phyloP scores from a whole-genome alignment of 441 rosid species.

The Capsella rubella region DNA sequence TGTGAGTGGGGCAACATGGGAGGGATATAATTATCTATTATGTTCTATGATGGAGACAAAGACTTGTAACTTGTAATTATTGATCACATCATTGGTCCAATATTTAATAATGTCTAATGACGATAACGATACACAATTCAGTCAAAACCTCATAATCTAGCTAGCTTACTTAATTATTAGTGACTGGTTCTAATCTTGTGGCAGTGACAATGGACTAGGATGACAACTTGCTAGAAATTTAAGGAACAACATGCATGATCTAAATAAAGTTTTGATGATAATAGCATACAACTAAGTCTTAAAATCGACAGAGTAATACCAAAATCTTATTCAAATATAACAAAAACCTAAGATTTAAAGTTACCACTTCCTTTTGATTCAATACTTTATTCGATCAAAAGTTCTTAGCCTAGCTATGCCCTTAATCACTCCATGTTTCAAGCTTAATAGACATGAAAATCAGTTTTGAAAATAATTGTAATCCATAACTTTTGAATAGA shows the following conservation, averaged over 20 bases:
- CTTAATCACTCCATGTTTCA: slow-evolving; percentile 40
- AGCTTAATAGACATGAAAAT: slow-evolving; percentile 19
- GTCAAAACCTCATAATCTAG: slow-evolving; percentile 32
- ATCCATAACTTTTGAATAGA: not conserved
- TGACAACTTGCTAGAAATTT: slow-evolving; percentile 14
- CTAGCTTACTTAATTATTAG: slow-evolving; percentile 19
- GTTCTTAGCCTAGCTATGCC: slow-evolving; percentile 8
- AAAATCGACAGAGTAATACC: not conserved
- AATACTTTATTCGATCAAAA: not conserved
- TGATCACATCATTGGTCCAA: slow-evolving; percentile 35
- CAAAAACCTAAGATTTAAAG: not conserved
- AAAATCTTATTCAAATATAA: not conserved
- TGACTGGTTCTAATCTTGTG: slow-evolving; percentile 8
- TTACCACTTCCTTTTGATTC: slow-evolving; percentile 8
- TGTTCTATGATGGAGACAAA: slow-evolving; percentile 39
- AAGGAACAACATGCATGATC: not conserved
- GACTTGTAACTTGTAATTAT: slow-evolving; percentile 34
- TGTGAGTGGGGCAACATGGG: slow-evolving; percentile 39
- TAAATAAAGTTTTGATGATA: not conserved
- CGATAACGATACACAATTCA: slow-evolving; percentile 4
- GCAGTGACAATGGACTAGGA: slow-evolving; percentile 16
- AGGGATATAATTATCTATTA: slow-evolving; percentile 24
- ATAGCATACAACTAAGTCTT: not conserved
- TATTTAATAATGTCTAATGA: slow-evolving; percentile 26
- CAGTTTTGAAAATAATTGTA: not conserved